Evolutionary conservation across 208 protist genomes (phyloP), one percentile per base, ranked within the genome.

Genomic region (Trypanosoma conorhini): DNA sequence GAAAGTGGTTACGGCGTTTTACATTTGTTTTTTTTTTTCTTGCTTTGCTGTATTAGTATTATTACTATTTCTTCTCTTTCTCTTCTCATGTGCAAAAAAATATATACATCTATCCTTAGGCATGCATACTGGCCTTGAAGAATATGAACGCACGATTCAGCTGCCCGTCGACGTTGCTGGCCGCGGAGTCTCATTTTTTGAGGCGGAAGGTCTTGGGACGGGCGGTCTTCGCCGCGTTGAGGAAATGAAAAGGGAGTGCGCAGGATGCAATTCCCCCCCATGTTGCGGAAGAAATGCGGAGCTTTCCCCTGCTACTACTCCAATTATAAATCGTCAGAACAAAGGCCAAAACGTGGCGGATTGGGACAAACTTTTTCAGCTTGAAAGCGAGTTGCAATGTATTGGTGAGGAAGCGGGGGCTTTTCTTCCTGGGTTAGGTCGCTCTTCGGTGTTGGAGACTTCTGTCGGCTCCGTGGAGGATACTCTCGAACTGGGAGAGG

Each of bases 81-180:
- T 24, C 12, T 56, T 22, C 38, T 21, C 31, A 5, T 61, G 5
- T 35, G 42, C n/a, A n/a, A n/a, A n/a, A 33, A 5, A 1, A 3
- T 58, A 58, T 35, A 35, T 35, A 35, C 1, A 21, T 21, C 3
- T 59, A 38, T 46, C 21, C 48, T 48, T 30, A 48, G 51, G 44
- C 24, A 74, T 74, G 68, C 17, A 67, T 74, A n/a, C 59, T 35
- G 5, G 7, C 42, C 57, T 62, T 44, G 68, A 74, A 38, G 60
- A 52, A 24, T 67, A 67, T 62, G 68, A 61, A 74, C 58, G 51
- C 31, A 50, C 19, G 33, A 24, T 54, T 62, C 22, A 54, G 26
- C 22, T 52, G 40, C 0, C n/a, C 59, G 19, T 26, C 10, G 21
- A 56, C 28, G 15, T 59, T 50, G 42, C 40, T 33, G 13, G 0